phyloP scores from a whole-genome alignment of 179 eudicot species.

The Amaranthus tricolor region DNA sequence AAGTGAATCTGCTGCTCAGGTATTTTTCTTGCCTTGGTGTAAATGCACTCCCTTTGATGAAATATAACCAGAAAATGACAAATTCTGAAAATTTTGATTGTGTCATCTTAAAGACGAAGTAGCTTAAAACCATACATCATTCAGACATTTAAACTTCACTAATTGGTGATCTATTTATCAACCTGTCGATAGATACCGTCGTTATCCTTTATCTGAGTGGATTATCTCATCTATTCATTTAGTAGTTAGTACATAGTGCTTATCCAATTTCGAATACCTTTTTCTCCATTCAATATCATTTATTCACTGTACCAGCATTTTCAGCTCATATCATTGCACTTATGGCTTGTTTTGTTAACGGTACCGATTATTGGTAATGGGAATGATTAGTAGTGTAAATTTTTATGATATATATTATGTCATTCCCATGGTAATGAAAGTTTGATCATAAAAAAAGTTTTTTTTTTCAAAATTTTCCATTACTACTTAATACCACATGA shows the following conservation, averaged over 20 bases:
- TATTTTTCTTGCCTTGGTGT: conserved; percentile 26
- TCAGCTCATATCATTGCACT: neutral
- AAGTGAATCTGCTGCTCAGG: conserved; percentile 39
- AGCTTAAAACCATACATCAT: neutral
- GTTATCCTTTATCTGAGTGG: neutral
- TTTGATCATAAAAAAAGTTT: no score
- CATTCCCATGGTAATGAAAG: no score
- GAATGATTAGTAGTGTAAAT: no score
- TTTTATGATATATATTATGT: no score
- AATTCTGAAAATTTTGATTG: neutral
- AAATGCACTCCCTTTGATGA: conserved; percentile 12
- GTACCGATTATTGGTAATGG: no score
- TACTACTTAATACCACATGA: no score
- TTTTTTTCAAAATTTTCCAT: no score
- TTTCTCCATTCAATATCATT: neutral
- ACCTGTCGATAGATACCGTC: neutral
- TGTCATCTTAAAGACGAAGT: conserved; percentile 4
- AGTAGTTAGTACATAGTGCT: neutral
- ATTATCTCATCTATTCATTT: neutral
- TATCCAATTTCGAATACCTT: neutral
- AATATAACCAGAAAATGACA: neutral
- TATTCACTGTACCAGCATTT: neutral
- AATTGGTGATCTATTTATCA: neutral
- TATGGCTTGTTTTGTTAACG: no score
- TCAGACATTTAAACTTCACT: neutral